Evolutionary conservation across 768 basidiomycete species (phyloP).

Genomic region (Strobilomyces confusus): DNA sequence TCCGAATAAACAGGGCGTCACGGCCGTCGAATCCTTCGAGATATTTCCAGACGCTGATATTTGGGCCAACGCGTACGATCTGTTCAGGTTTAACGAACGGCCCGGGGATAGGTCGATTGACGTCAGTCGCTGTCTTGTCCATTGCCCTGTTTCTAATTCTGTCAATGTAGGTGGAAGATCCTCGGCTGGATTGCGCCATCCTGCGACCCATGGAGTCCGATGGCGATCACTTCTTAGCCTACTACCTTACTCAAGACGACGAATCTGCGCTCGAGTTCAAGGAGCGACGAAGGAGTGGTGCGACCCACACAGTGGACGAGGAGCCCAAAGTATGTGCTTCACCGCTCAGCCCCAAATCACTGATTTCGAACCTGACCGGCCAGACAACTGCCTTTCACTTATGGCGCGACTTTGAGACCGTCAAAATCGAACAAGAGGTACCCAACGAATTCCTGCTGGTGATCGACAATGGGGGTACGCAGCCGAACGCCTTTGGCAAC

Average conservation of each 20-base stretch:
- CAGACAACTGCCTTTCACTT: slow-evolving; percentile 72
- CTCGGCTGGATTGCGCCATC: slow-evolving; percentile 80
- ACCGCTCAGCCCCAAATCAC: not conserved
- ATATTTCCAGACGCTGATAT: slow-evolving; percentile 80
- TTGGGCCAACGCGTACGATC: slow-evolving; percentile 87
- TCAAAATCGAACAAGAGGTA: slow-evolving; percentile 83
- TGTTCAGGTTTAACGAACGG: slow-evolving; percentile 80
- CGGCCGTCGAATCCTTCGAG: slow-evolving; percentile 77
- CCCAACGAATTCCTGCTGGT: slow-evolving; percentile 81
- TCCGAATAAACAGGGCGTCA: slow-evolving; percentile 73
- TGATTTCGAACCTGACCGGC: not conserved
- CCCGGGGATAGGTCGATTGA: slow-evolving; percentile 76
- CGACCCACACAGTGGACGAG: slow-evolving; percentile 48
- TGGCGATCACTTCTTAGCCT: slow-evolving; percentile 83
- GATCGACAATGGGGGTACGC: slow-evolving; percentile 55
- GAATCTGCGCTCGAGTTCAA: slow-evolving; percentile 65
- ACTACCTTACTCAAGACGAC: slow-evolving; percentile 77
- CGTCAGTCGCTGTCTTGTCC: slow-evolving; percentile 36
- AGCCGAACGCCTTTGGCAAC: slow-evolving; percentile 33
- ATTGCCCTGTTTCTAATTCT: not conserved
- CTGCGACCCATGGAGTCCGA: slow-evolving; percentile 85
- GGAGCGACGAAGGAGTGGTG: slow-evolving; percentile 41
- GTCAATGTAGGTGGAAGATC: slow-evolving; percentile 59
- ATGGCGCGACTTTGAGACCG: slow-evolving; percentile 81
- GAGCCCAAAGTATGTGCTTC: slow-evolving; percentile 48